These are phyloP conservation scores for Parascedosporium putredinis DNA, from an alignment of 2,329 filamentous ascomycete genomes.

Conservation along the genomic window DNA sequence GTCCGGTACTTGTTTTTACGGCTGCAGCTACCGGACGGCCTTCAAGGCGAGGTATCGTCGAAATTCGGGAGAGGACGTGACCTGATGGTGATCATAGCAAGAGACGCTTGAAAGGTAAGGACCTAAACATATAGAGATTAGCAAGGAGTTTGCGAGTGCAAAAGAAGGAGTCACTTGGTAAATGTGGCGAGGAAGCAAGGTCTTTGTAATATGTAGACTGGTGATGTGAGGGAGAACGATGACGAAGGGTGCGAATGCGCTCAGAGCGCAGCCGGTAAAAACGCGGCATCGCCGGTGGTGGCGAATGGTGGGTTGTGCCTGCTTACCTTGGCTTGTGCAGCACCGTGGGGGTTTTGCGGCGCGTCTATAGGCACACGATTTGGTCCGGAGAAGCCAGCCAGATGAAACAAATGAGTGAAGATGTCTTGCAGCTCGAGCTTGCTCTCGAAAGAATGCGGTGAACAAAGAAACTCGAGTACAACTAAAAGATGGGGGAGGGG, in stretches of 20 bases:
- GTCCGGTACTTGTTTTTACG: background rate
- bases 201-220: too few species aligned
- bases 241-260: background rate
- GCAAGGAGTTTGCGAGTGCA: background rate
- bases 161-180: too few species aligned
- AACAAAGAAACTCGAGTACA: background rate
- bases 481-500: background rate
- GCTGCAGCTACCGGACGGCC: background rate
- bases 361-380: background rate
- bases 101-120: background rate
- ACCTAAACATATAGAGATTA: background rate
- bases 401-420: too few species aligned
- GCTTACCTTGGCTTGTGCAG: background rate
- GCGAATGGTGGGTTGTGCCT: background rate
- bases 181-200: too few species aligned
- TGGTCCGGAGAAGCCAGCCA: too few species aligned
- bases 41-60: conserved; percentile 1
- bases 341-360: background rate
- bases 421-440: too few species aligned
- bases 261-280: too few species aligned
- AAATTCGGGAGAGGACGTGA: background rate
- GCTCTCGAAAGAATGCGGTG: too few species aligned
- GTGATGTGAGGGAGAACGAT: too few species aligned
- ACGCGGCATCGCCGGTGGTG: background rate
- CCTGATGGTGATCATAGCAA: background rate